Evolutionary conservation across 2,329 filamentous ascomycete genomes (phyloP), one percentile per base, ranked within the genome.

Genomic region (Pseudocercospora macadamiae): DNA sequence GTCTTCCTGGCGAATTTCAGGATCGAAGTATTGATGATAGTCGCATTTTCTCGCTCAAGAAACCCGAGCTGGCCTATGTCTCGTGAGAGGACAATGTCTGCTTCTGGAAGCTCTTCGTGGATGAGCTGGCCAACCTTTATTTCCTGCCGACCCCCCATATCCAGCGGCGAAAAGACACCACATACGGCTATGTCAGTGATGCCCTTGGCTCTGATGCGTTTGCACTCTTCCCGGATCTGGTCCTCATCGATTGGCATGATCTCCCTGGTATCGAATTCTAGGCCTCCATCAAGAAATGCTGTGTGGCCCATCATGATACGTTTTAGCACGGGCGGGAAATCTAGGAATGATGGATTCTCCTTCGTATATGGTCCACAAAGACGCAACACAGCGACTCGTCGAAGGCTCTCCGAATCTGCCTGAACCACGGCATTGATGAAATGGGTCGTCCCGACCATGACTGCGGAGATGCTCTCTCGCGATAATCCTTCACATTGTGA

Each of bases 391-490:
- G 47, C 47, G 6, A 51, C 47, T 30, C 19, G 3, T 3, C 47
- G 18, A 2, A 51, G 25, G n/a, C 30, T 51, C 3, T 21, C 18
- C 2, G 26, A 30, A 21, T 51, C 47, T 21, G 47, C 47, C 16
- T 51, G 47, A 12, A 51, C 47, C 10, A 51, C 47, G 23, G 47
- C 47, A 32, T 51, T 51, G 47, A 51, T 51, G 47, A 51, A 51
- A 19, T 51, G 47, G 8, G 47, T 51, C 25, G 47, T 51, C 8
- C 47, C 47, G n/a, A 51, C 32, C 47, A 51, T 51, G 14, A 51
- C 47, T 5, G 47, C 47, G 9, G 47, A 51, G 14, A 51, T 51
- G 16, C 30, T 51, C 16, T 51, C 47, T 51, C 32, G 26, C 4
- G 25, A 51, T 30, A 51, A 2, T 16, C 30, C 25, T 23, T 51